Percentiles rank a stretch among this genome's conserved stretches.
Conservation (phyloP, 129 eudicot species). For the Flaveria brownii region DNA sequence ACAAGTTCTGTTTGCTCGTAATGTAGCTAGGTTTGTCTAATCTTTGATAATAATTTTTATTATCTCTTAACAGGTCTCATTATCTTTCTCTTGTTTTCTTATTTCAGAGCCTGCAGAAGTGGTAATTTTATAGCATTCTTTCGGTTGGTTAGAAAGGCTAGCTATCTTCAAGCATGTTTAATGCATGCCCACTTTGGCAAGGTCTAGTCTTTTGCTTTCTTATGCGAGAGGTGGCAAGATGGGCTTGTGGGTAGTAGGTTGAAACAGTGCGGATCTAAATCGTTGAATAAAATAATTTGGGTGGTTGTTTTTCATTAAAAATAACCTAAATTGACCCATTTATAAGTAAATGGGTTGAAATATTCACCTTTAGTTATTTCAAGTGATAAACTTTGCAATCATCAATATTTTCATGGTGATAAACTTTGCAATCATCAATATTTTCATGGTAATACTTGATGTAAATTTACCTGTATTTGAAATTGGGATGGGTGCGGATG, state of each 20-base stretch:
- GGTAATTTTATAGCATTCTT: conserved; percentile 91
- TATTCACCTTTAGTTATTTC: not conserved
- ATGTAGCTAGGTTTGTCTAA: conserved; percentile 82
- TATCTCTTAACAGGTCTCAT: conserved; percentile 1
- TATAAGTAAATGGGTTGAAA: not conserved
- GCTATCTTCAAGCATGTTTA: conserved; percentile 91
- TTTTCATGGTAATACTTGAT: conserved; percentile 7
- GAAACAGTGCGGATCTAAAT: not conserved
- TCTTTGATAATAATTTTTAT: not conserved
- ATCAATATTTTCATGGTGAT: conserved; percentile 2
- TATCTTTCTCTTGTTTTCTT: conserved; percentile 23
- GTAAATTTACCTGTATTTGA: not conserved
- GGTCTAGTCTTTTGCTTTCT: conserved; percentile 48
- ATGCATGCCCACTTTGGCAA: conserved; percentile 99
- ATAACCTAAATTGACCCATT: not conserved
- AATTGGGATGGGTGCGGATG: not conserved
- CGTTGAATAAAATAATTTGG: not conserved
- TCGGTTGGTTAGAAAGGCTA: conserved; percentile 74
- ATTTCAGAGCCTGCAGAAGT: conserved; percentile 88
- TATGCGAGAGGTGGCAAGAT: not conserved
- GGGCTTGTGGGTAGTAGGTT: not conserved
- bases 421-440: not conserved
- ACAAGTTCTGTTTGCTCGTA: conserved; percentile 88
- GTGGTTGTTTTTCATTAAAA: not conserved
- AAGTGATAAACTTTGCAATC: not conserved